Evolutionary conservation across 345 rosid genomes (phyloP).

Genomic region (Populus pruinosa): DNA sequence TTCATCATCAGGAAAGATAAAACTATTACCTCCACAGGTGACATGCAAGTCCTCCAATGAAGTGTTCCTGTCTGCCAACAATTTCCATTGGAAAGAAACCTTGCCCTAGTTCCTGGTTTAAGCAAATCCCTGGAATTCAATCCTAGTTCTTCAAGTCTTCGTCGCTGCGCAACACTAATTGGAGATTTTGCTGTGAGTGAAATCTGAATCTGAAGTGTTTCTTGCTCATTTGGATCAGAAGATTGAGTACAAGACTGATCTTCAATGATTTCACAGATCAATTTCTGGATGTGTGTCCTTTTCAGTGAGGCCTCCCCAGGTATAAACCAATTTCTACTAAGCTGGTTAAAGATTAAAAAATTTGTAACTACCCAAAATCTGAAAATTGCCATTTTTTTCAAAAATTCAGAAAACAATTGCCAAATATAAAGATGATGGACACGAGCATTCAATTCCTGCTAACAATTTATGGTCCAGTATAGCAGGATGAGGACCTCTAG

Average conservation of each 20-base stretch:
- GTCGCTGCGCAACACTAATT: not conserved
- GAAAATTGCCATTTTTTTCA: too few relatives aligned
- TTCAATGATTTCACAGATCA: slow-evolving; percentile 67
- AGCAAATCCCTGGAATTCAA: not conserved
- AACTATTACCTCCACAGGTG: slow-evolving; percentile 48
- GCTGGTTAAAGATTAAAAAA: slow-evolving; percentile 43
- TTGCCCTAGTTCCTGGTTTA: slow-evolving; percentile 1
- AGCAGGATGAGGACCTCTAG: not conserved
- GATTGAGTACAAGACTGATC: slow-evolving; percentile 39
- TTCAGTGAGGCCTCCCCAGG: slow-evolving; percentile 86
- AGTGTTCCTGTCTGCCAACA: slow-evolving; percentile 20
- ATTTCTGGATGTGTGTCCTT: slow-evolving; percentile 66
- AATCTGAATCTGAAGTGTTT: slow-evolving; percentile 35
- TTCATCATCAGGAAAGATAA: not conserved
- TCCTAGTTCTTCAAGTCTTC: not conserved
- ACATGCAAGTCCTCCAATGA: slow-evolving; percentile 27
- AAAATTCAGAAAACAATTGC: not conserved
- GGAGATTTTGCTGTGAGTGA: not conserved
- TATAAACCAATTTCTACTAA: slow-evolving; percentile 75
- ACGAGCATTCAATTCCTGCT: not conserved
- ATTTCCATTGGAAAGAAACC: slow-evolving; percentile 9
- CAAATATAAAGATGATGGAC: not conserved
- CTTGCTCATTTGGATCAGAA: slow-evolving; percentile 35
- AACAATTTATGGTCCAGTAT: not conserved
- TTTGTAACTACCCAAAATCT: not conserved